Evolutionary conservation across 306 rosid species (phyloP), one percentile per base, ranked within the genome.

Genomic region (Arachis stenosperma): DNA sequence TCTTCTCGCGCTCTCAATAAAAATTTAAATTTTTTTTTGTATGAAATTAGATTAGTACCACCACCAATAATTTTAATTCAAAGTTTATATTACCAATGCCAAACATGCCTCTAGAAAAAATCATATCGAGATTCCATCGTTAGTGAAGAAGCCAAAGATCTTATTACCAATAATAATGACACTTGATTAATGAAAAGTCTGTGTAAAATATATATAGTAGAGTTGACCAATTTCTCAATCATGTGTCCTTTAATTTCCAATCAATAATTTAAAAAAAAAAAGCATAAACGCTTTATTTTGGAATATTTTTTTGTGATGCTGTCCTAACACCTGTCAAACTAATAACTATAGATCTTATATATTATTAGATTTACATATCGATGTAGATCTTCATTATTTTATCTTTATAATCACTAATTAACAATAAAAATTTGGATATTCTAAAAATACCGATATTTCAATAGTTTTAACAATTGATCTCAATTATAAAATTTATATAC

Each of bases 191-290:
- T 63, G 9, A 68, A 15, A 47, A 37, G 41, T 44, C 59, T 72
- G 12, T 39, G 71, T 48, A 70, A 13, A 33, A 33, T 33, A 67
- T 59, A 39, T 65, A 37, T 55, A 47, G 61, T 72, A 41, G 47
- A 69, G 88, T 83, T 65, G 82, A 70, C 84, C 17, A 59, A 69
- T 76, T 68, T 56, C 66, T 37, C 41, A 65, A 83, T 64, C 86
- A 86, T 73, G 83, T 73, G 81, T 71, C 30, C 57, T 78, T 17
- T 79, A 60, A 76, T 53, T 72, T 61, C 9, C 67, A 15, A 36
- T 39, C 55, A 63, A 71, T 59, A 42, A 7, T 22, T 22, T 22
- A 22, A 22, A 22, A 22, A 22, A 56, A 60, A 27, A 53, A 67
- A 22, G 1, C 37, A 67, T 43, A 37, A 66, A 10, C 54, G n/a